Conservation (phyloP, 129 eudicot genomes). For the Pittosporum tobira region DNA sequence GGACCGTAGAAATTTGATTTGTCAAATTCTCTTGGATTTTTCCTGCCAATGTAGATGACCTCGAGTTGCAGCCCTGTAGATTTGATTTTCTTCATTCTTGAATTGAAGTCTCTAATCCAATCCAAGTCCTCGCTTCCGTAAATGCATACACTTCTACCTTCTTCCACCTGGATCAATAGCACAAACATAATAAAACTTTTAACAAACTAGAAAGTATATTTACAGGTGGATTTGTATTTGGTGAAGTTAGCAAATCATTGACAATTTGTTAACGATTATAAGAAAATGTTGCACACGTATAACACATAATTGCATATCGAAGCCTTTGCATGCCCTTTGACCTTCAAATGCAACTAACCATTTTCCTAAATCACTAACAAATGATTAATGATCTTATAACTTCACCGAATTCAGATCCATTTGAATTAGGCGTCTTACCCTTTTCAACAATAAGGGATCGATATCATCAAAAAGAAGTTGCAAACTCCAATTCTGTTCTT, state of each 20-base stretch:
- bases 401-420: no score
- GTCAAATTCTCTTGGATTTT: constrained; percentile 34
- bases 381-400: no score
- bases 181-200: no score
- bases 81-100: constrained; percentile 34
- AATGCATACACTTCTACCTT: constrained; percentile 45
- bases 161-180: constrained; percentile 41
- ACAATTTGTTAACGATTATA: no score
- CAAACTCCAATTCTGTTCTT: constrained; percentile 31
- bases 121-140: constrained; percentile 51
- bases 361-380: no score
- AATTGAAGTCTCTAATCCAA: constrained; percentile 57
- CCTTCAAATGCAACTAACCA: no score
- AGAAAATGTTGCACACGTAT: no score
- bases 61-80: constrained; percentile 40
- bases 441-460: constrained; percentile 32
- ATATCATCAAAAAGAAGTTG: constrained; percentile 38
- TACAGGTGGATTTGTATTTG: no score
- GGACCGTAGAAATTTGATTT: constrained; percentile 26
- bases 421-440: constrained; percentile 35
- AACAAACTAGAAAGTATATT: no score
- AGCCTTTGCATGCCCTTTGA: no score
- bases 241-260: no score
- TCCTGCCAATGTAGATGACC: constrained; percentile 57
- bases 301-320: no score